A percentile compares a stretch with the other conserved stretches of the same genome.
These are phyloP conservation scores for Stagonosporopsis tanaceti DNA, from an alignment of 2,329 filamentous ascomycete species.

Conservation along the genomic window DNA sequence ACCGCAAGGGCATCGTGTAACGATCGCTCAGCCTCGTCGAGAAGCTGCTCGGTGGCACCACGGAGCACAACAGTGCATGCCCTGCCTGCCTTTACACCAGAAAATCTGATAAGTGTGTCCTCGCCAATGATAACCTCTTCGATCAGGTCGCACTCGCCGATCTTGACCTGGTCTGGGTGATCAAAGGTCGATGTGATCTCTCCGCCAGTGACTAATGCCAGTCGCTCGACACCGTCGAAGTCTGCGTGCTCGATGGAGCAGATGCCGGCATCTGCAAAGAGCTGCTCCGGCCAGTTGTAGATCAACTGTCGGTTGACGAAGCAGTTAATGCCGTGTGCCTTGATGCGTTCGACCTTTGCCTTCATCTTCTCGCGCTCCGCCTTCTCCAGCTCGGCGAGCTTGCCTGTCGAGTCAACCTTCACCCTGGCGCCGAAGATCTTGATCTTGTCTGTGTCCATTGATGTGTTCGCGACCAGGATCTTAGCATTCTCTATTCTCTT, in stretches of 20 bases:
- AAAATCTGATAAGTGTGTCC: conserved; percentile 97
- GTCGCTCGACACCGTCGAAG: conserved; percentile 95
- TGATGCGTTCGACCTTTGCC: conserved; percentile 98
- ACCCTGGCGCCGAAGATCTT: conserved; percentile 98
- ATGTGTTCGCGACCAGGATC: conserved; percentile 96
- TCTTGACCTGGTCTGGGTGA: conserved; percentile 95
- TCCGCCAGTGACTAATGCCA: conserved; percentile 93
- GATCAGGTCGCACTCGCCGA: conserved; percentile 92
- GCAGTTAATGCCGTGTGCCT: conserved; percentile 98
- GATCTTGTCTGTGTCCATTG: conserved; percentile 99
- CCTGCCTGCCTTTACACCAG: conserved; percentile 89
- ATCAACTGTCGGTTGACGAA: conserved; percentile 99
- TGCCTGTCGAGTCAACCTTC: conserved; percentile 94
- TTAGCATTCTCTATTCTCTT: conserved; percentile 98
- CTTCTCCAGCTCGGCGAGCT: conserved; percentile 97
- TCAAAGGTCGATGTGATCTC: conserved; percentile 98
- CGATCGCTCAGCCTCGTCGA: conserved; percentile 95
- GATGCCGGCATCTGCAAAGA: conserved; percentile 97
- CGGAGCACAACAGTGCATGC: conserved; percentile 97
- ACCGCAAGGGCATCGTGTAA: conserved; percentile 96
- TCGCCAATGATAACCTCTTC: conserved; percentile 99
- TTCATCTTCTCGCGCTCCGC: conserved; percentile 99
- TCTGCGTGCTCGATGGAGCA: conserved; percentile 99
- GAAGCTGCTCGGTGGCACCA: conserved; percentile 93
- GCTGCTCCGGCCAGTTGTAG: conserved; percentile 99